phyloP scores from a whole-genome alignment of 805 yeast species.

The Candida cerambycidarum region DNA sequence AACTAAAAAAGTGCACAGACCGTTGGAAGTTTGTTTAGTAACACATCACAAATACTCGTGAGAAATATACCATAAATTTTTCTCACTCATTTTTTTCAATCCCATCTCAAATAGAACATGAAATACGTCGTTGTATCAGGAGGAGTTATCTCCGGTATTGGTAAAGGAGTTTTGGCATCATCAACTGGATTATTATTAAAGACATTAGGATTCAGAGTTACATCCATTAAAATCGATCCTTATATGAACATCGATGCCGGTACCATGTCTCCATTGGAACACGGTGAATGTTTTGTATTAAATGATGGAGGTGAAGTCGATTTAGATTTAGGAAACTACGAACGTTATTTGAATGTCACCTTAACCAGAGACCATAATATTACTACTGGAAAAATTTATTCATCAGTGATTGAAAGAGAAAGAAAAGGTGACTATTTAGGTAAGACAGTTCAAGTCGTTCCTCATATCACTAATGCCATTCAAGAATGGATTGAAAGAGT shows the following conservation, averaged over 20 bases:
- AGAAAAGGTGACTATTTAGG: constrained; percentile 97
- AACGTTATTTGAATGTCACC: constrained; percentile 91
- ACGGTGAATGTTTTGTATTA: constrained; percentile 97
- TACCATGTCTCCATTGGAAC: constrained; percentile 98
- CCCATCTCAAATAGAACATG: constrained; percentile 46
- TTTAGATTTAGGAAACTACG: constrained; percentile 96
- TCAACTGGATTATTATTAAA: constrained; percentile 94
- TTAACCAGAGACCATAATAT: constrained; percentile 93
- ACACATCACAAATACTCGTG: no score
- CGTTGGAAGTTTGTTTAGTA: no score
- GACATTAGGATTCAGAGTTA: constrained; percentile 90
- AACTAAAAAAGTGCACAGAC: no score
- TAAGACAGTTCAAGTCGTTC: constrained; percentile 99
- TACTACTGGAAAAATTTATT: constrained; percentile 97
- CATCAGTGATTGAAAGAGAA: constrained; percentile 89
- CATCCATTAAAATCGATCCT: constrained; percentile 98
- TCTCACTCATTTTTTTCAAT: neutral
- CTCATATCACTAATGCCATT: constrained; percentile 94
- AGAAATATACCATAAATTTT: neutral
- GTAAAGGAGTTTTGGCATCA: constrained; percentile 97
- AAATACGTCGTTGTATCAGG: constrained; percentile 99
- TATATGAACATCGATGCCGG: constrained; percentile 99
- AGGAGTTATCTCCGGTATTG: constrained; percentile 99
- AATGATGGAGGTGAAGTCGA: constrained; percentile 99
- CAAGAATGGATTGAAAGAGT: constrained; percentile 99